Evolutionary conservation across 495 filamentous ascomycete species (phyloP).

Genomic region (Penicillium paradoxum): DNA sequence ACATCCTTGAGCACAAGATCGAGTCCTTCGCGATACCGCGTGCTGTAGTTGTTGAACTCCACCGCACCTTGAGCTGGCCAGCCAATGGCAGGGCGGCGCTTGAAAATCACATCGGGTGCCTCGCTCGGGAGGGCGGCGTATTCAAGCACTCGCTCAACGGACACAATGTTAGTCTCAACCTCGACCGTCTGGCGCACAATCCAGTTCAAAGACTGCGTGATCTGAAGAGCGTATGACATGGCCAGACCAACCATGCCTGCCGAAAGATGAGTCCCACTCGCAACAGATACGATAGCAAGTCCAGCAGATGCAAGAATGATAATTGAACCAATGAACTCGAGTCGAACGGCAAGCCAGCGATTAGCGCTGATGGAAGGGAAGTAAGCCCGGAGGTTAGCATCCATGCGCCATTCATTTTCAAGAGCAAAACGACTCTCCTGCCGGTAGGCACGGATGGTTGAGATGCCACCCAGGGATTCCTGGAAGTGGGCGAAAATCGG

Average conservation of each 20-base stretch:
- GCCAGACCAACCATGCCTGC: slow-evolving; percentile 84
- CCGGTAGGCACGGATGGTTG: slow-evolving; percentile 94
- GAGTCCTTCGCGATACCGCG: slow-evolving; percentile 81
- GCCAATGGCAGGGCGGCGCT: slow-evolving; percentile 76
- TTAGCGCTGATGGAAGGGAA: slow-evolving; percentile 97
- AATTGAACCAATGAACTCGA: slow-evolving; percentile 94
- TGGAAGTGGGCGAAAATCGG: slow-evolving; percentile 99
- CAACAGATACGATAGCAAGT: slow-evolving; percentile 76
- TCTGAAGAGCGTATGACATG: slow-evolving; percentile 96
- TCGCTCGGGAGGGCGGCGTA: slow-evolving; percentile 92
- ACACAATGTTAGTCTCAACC: slow-evolving; percentile 98
- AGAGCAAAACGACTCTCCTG: slow-evolving; percentile 81
- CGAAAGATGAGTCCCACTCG: slow-evolving; percentile 60
- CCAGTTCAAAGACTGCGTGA: slow-evolving; percentile 98
- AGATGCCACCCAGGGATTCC: slow-evolving; percentile 89
- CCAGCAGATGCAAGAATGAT: slow-evolving; percentile 86
- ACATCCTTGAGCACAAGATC: slow-evolving; percentile 92
- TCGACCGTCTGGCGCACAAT: slow-evolving; percentile 98
- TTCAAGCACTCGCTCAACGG: slow-evolving; percentile 95
- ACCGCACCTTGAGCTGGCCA: slow-evolving; percentile 93
- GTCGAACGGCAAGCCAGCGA: slow-evolving; percentile 89
- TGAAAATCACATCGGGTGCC: slow-evolving; percentile 88
- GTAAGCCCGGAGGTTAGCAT: slow-evolving; percentile 91
- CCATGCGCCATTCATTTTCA: slow-evolving; percentile 97
- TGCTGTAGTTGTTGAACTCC: slow-evolving; percentile 88